These are phyloP conservation scores for Camellia oleifera DNA, from an alignment of 179 eudicot species.

Conservation along the genomic window DNA sequence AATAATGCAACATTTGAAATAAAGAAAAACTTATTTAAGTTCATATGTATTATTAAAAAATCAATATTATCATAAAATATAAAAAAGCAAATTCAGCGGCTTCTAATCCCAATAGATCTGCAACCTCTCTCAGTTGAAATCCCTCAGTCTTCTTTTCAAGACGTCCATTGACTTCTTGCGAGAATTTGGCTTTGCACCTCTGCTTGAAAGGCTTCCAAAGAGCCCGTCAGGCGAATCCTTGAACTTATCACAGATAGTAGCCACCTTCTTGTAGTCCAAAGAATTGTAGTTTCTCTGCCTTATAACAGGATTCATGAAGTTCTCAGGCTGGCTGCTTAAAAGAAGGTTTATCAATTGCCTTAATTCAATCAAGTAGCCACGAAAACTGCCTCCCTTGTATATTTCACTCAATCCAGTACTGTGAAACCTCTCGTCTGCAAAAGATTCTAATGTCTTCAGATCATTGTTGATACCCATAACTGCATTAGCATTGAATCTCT, in stretches of 20 bases:
- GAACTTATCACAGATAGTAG: constrained; percentile 77
- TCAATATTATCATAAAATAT: neutral
- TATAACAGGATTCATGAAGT: constrained; percentile 96
- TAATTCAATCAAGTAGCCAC: constrained; percentile 64
- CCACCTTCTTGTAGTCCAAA: constrained; percentile 78
- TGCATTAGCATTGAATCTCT: constrained; percentile 79
- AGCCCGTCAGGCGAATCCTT: constrained; percentile 85
- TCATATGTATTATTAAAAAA: neutral
- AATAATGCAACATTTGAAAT: neutral
- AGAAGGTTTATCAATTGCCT: constrained; percentile 80
- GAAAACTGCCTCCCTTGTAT: constrained; percentile 67
- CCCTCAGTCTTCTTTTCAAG: constrained; percentile 71
- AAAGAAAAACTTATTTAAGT: neutral
- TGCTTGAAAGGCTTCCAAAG: constrained; percentile 86
- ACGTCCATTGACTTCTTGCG: constrained; percentile 82
- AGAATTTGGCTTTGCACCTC: constrained; percentile 72
- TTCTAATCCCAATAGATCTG: constrained; percentile 13
- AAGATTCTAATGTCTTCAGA: constrained; percentile 65
- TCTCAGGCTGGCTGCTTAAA: constrained; percentile 82
- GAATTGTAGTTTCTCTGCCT: constrained; percentile 68
- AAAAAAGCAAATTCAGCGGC: neutral
- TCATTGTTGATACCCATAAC: constrained; percentile 64
- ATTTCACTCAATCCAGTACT: constrained; percentile 75
- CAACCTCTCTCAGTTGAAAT: constrained; percentile 54
- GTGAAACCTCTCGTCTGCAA: constrained; percentile 79